Evolutionary conservation across 768 basidiomycete genomes (phyloP).

Genomic region (Guyanaporus albipodus): DNA sequence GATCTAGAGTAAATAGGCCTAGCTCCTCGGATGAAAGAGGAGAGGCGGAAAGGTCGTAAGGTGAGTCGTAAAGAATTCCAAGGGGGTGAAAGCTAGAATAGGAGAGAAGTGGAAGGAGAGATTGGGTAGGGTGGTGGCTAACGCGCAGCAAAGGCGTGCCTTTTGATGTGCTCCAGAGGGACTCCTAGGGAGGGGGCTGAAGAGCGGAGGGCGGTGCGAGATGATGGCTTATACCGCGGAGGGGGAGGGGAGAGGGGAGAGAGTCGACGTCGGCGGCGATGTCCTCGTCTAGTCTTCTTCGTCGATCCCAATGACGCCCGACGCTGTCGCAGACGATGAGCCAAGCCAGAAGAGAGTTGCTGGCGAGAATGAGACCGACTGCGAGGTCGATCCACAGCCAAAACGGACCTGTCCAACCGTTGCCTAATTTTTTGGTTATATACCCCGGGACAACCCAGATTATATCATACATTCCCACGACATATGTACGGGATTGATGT

Average conservation of each 20-base stretch:
- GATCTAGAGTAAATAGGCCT: slow-evolving; percentile 36
- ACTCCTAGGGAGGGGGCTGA: slow-evolving; percentile 25
- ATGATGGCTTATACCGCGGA: slow-evolving; percentile 19
- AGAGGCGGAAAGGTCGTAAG: slow-evolving; percentile 55
- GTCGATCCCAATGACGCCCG: slow-evolving; percentile 40
- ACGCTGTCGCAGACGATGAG: slow-evolving; percentile 41
- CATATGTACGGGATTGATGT: too few relatives aligned
- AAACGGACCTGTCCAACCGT: slow-evolving; percentile 25
- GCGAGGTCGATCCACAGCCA: slow-evolving; percentile 44
- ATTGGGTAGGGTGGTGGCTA: slow-evolving; percentile 46
- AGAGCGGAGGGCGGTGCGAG: slow-evolving; percentile 12
- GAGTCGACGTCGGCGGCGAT: slow-evolving; percentile 26
- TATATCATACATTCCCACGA: slow-evolving; percentile 30
- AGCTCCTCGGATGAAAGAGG: slow-evolving; percentile 39
- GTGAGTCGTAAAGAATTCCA: slow-evolving; percentile 56
- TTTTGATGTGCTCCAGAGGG: slow-evolving; percentile 51
- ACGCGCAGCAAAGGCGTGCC: slow-evolving; percentile 95
- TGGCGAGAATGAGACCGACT: slow-evolving; percentile 43
- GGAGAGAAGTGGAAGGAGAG: slow-evolving; percentile 26
- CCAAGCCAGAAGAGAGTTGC: slow-evolving; percentile 28
- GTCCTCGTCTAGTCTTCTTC: slow-evolving; percentile 27
- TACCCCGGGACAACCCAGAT: slow-evolving; percentile 10
- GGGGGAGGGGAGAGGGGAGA: background rate
- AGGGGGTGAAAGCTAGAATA: slow-evolving; percentile 26
- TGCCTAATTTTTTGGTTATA: slow-evolving; percentile 25